A percentile compares a stretch with the other conserved stretches of the same genome.
Evolutionary conservation across 768 basidiomycete genomes (phyloP).

Genomic region (Rhizopogon vesiculosus): DNA sequence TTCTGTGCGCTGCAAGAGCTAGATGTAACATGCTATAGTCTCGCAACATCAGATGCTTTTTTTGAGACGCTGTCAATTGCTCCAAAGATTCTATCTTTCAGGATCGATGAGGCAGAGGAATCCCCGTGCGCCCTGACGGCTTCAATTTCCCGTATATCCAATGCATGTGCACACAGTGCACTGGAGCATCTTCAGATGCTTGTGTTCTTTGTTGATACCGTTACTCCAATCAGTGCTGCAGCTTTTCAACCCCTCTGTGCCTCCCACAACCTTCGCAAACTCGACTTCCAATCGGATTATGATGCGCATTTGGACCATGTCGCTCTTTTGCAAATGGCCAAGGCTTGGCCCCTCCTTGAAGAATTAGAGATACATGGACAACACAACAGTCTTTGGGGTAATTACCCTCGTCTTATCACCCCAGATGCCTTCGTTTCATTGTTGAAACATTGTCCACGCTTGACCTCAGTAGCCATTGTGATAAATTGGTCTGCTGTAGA

Average conservation of each 20-base stretch:
- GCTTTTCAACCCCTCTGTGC: background rate
- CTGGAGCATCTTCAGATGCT: background rate
- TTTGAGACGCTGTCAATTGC: background rate
- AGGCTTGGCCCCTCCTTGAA: conserved; percentile 3
- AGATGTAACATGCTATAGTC: background rate
- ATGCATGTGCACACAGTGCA: background rate
- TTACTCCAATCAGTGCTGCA: background rate
- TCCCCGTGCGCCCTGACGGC: background rate
- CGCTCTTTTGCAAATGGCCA: background rate
- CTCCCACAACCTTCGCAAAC: background rate
- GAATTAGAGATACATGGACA: background rate
- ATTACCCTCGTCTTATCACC: background rate
- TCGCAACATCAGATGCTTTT: background rate
- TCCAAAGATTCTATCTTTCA: background rate
- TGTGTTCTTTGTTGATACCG: rapidly evolving
- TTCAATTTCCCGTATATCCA: background rate
- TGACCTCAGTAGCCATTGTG: background rate
- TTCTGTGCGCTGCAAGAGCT: background rate
- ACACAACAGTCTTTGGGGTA: too few relatives aligned
- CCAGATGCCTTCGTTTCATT: background rate
- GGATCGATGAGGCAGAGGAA: background rate
- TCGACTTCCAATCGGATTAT: background rate
- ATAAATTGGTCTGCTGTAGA: background rate
- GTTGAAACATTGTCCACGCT: background rate
- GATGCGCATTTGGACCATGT: background rate